phyloP scores from a whole-genome alignment of 2,329 filamentous ascomycete species.

The Ramichloridium luteum region DNA sequence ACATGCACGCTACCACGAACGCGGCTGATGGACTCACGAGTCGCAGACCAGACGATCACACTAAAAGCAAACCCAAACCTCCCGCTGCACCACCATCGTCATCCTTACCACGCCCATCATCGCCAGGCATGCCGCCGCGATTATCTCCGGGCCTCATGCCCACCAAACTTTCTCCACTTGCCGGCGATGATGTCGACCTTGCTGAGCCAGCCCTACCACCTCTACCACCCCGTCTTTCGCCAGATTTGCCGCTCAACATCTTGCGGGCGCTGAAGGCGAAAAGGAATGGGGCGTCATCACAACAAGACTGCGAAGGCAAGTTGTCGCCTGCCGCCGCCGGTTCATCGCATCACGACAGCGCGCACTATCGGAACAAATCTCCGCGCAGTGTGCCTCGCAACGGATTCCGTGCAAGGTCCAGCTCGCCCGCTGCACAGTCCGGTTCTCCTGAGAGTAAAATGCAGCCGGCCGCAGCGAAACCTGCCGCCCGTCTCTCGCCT shows the following conservation, averaged over 20 bases:
- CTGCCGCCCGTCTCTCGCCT: too few species aligned
- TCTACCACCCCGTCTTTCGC: constrained; percentile 46
- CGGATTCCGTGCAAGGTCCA: constrained; percentile 19
- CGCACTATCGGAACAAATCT: constrained; percentile 16
- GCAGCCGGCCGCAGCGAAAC: not conserved
- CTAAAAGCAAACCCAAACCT: not conserved
- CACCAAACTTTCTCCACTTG: constrained; percentile 13
- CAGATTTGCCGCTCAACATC: constrained; percentile 44
- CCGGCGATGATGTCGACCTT: constrained; percentile 19
- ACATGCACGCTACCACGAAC: too few species aligned
- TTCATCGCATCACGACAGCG: too few species aligned
- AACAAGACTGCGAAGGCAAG: constrained; percentile 14
- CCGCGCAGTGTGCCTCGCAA: constrained; percentile 17
- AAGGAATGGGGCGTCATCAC: constrained; percentile 14
- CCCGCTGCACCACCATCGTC: not conserved
- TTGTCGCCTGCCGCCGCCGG: constrained; percentile 12
- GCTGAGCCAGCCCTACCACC: too few species aligned
- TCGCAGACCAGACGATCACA: too few species aligned
- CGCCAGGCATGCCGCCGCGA: constrained; percentile 11
- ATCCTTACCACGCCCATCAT: constrained; percentile 7
- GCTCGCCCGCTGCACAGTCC: constrained; percentile 17
- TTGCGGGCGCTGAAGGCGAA: constrained; percentile 39
- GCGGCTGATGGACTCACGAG: not conserved
- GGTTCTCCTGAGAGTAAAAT: constrained; percentile 3
- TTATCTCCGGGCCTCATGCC: constrained; percentile 11